Evolutionary conservation across 1,284 basidiomycete species (phyloP).

Genomic region (Chalciporus sp.): DNA sequence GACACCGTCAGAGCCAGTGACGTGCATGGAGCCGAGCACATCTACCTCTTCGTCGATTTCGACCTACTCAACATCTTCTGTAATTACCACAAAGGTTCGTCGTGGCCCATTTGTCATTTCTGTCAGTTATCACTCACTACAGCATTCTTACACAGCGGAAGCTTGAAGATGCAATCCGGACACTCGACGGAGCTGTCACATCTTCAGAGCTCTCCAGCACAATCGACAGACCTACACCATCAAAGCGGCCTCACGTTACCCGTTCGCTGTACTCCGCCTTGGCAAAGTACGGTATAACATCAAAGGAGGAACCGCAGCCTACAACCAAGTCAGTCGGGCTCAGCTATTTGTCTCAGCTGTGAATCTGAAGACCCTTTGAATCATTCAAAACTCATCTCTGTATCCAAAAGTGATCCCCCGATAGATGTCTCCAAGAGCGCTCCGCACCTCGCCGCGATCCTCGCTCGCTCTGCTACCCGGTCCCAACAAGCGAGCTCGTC

Average conservation of each 20-base stretch:
- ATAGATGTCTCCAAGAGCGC: constrained; percentile 53
- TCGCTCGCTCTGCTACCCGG: constrained; percentile 60
- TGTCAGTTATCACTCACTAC: constrained; percentile 3
- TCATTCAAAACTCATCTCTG: constrained; percentile 16
- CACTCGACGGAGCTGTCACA: constrained; percentile 59
- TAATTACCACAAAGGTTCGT: constrained; percentile 36
- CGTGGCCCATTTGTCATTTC: not conserved
- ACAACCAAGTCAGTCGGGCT: constrained; percentile 39
- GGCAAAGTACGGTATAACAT: constrained; percentile 70
- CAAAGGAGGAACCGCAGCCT: constrained; percentile 43
- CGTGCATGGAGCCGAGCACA: not conserved
- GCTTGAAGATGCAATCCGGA: constrained; percentile 70
- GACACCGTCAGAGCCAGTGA: not conserved
- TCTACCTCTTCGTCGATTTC: not conserved
- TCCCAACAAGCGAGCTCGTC: constrained; percentile 41
- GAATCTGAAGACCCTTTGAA: not conserved
- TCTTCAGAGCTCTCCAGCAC: constrained; percentile 28
- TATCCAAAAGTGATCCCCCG: constrained; percentile 17
- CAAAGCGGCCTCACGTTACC: constrained; percentile 54
- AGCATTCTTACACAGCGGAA: constrained; percentile 52
- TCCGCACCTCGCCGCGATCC: constrained; percentile 68
- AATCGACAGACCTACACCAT: constrained; percentile 43
- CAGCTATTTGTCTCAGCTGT: constrained; percentile 4
- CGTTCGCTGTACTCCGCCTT: constrained; percentile 73
- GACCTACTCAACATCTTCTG: constrained; percentile 23